Evolutionary conservation across 345 rosid genomes (phyloP).

Genomic region (Sisymbrium irio): DNA sequence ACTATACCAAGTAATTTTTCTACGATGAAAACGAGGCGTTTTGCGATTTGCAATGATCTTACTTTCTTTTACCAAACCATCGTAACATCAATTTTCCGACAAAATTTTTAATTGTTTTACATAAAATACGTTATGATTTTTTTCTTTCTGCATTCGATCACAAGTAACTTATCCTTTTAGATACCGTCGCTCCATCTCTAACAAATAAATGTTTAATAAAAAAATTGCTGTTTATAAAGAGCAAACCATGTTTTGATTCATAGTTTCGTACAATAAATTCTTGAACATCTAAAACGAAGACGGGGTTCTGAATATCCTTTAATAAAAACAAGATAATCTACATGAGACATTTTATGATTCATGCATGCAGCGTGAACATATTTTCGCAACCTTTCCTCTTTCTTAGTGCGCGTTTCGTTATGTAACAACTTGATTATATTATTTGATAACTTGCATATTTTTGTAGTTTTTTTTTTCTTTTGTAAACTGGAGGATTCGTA

Average conservation of each 20-base stretch:
- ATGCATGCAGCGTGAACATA: not conserved
- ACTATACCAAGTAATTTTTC: not conserved
- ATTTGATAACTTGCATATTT: not conserved
- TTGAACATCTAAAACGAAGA: not conserved
- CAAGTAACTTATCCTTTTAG: not conserved
- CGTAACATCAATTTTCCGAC: not conserved
- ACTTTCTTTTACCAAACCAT: not conserved
- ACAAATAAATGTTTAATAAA: not conserved
- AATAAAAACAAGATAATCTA: not conserved
- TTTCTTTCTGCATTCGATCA: not conserved
- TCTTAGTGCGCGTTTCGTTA: not conserved
- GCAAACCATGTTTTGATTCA: not conserved
- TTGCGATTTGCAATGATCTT: too few species aligned
- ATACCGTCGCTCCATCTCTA: too few species aligned
- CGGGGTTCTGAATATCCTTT: not conserved
- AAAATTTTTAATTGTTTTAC: not conserved
- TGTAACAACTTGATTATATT: conserved; percentile 5
- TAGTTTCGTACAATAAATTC: not conserved
- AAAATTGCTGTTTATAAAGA: not conserved
- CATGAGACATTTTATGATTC: not conserved
- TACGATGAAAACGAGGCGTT: not conserved
- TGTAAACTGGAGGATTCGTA: not conserved
- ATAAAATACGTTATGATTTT: not conserved
- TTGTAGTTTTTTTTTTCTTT: not conserved
- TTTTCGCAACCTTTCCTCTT: not conserved